These are phyloP conservation scores for Schoenoplectus tabernaemontani DNA, from an alignment of 202 grass and related monocot genomes.

Conservation along the genomic window DNA sequence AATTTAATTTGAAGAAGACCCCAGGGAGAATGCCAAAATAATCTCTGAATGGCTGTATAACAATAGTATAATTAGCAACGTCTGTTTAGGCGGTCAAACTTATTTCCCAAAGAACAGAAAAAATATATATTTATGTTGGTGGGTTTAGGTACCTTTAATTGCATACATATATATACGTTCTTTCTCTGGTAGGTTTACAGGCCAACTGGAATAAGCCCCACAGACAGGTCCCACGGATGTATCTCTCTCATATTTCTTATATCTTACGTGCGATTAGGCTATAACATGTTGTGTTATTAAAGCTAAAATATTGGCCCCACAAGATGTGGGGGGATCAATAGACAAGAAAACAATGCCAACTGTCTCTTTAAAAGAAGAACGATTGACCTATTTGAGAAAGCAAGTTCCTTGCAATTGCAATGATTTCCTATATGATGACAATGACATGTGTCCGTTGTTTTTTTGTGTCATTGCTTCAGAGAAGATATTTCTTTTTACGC, in stretches of 20 bases:
- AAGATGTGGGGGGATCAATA: too few relatives aligned
- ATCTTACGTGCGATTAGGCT: not conserved
- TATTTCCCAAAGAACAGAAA: not conserved
- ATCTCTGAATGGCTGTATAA: not conserved
- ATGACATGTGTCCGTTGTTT: too few relatives aligned
- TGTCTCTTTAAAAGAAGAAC: too few relatives aligned
- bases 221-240: not conserved
- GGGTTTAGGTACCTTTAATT: not conserved
- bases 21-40: too few relatives aligned
- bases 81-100: not conserved
- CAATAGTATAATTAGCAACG: not conserved
- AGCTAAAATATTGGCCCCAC: not conserved
- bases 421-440: too few relatives aligned
- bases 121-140: not conserved
- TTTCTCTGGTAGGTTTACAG: not conserved
- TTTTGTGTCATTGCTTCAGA: too few relatives aligned
- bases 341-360: too few relatives aligned
- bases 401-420: too few relatives aligned
- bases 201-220: constrained; percentile 5
- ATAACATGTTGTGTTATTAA: not conserved
- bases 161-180: not conserved
- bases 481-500: too few relatives aligned
- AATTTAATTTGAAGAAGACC: too few relatives aligned
- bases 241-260: not conserved
- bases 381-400: too few relatives aligned